phyloP scores from a whole-genome alignment of 2,329 filamentous ascomycete genomes.

The Tolypocladium album region DNA sequence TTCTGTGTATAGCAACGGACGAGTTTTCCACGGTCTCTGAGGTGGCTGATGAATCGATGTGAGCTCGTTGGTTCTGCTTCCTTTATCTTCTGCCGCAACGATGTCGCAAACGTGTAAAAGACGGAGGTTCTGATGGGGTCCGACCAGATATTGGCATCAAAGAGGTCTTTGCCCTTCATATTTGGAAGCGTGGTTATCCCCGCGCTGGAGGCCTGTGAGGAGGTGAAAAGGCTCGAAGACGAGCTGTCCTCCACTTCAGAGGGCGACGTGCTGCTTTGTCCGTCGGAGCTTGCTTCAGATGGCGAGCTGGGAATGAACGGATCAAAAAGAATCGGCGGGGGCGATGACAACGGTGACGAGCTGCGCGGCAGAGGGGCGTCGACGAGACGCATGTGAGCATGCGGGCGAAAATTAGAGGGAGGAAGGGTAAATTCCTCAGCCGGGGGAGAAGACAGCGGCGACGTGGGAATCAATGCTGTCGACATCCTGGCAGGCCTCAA shows the following conservation, averaged over 20 bases:
- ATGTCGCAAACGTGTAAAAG: conserved; percentile 63
- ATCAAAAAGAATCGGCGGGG: conserved; percentile 41
- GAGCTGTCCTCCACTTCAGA: conserved; percentile 35
- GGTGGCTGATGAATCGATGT: conserved; percentile 57
- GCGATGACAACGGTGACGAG: conserved; percentile 48
- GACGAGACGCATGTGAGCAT: conserved; percentile 10
- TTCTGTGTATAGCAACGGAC: conserved; percentile 68
- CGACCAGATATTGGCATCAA: conserved; percentile 60
- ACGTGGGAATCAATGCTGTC: conserved; percentile 14
- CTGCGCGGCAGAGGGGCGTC: conserved; percentile 16
- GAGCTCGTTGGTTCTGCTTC: conserved; percentile 54
- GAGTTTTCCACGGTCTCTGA: conserved; percentile 56
- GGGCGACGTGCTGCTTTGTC: conserved; percentile 25
- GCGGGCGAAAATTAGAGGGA: conserved; percentile 13
- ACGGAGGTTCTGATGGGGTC: conserved; percentile 58
- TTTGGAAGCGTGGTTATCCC: conserved; percentile 36
- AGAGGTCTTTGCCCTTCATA: conserved; percentile 61
- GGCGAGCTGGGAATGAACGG: conserved; percentile 30
- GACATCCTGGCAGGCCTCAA: conserved; percentile 5
- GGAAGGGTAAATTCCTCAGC: conserved; percentile 18
- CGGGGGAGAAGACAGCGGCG: conserved; percentile 27
- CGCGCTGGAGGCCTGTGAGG: conserved; percentile 26
- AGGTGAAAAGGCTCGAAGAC: conserved; percentile 25
- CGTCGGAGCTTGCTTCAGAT: conserved; percentile 23
- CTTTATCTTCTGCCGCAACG: conserved; percentile 51